Base-by-base conservation (phyloP, 352 stramenopile species). In the Phytophthora rubi region DNA sequence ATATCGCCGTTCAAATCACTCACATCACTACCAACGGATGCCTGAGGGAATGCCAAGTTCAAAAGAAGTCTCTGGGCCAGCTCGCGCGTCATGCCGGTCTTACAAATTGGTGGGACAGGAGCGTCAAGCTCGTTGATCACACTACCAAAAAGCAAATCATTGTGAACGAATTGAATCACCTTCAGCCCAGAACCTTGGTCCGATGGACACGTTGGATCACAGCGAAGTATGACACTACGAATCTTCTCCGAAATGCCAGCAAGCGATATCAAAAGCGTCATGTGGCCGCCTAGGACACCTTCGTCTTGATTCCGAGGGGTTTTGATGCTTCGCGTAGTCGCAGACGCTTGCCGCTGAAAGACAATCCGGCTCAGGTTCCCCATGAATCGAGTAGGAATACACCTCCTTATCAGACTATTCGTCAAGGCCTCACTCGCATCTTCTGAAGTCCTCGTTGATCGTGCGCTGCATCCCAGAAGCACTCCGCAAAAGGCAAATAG, bases 401-500 rank as follows among this genome's bases (percentile, higher is more conserved):
- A 2, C 33, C 61, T 71, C 52, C 9, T 58, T 37, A 68, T n/a
- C 18, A 77, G 16, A 4, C 28, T 47, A 30, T 9, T 21, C 28
- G 67, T 47, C 42, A 77, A 30, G 3, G 23, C 33, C 10, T 53
- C 47, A 8, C 51, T 61, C 3, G 1, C 18, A 44, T 53, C 53
- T 53, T 57, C 32, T 21, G 54, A 21, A 12, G 12, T 30, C 4
- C 12, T 23, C 15, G 8, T 8, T 13, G 30, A 33, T 55, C 51
- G 12, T 26, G 15, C 51, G 53, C 66, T 57, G 12, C 54, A 64
- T 30, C 49, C 33, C 8, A 77, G 13, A 52, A 77, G 52, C 37
- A 68, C 57, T 48, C 37, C 45, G 12, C 66, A 75, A 10, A 77
- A 75, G 2, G 45, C 33, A 48, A 77, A 77, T 21, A 77, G 48